Base-by-base conservation (phyloP, 2,329 filamentous ascomycete species). In the Blastomyces silverae region DNA sequence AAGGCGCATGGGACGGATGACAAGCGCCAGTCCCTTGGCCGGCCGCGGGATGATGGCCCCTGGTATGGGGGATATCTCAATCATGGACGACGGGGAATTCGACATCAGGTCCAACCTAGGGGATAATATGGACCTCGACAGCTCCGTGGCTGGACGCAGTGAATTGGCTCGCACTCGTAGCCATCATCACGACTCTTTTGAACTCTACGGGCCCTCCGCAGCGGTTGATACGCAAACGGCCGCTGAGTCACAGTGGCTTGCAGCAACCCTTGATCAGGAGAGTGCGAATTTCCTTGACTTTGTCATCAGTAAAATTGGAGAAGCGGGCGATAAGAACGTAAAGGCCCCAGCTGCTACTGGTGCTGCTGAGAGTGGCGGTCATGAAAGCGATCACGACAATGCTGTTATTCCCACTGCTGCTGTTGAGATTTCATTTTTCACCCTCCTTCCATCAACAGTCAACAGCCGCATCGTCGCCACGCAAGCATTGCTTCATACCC, bases 401-500 rank as follows among this genome's bases (percentile, higher is more conserved):
- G 20, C 13, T 44, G 7, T n/a, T 42, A 2, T 3, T 46, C 15
- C 56, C 46, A 42, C 39, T 31, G 17, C 22, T 31, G 56, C 64
- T 10, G 57, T 34, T 22, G 67, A 68, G 28, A 79, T 94, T 53
- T 78, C 82, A 0, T 95, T 97, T 71, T 85, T 88, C 57, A 79
- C 85, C 60, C 77, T 96, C 11, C 84, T 94, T 56, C 81, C 84
- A n/a, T 83, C 85, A 0, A 72, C 72, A 11, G 76, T 80, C 53
- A 85, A 84, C 39, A 79, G 74, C 53, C 82, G 80, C 46, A 78
- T 84, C 39, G 86, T 91, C 15, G 89, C 88, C 10, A 87, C 89
- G 1, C 89, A 92, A 73, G 90, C 87, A 0, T 88, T 91, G 72
- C 85, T 89, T 77, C 89, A 94, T 73, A 81, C 90, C 1, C 82